Evolutionary conservation across 148 eudicot species (phyloP), one percentile per base, ranked within the genome.

Genomic region (Diospyros kaki): DNA sequence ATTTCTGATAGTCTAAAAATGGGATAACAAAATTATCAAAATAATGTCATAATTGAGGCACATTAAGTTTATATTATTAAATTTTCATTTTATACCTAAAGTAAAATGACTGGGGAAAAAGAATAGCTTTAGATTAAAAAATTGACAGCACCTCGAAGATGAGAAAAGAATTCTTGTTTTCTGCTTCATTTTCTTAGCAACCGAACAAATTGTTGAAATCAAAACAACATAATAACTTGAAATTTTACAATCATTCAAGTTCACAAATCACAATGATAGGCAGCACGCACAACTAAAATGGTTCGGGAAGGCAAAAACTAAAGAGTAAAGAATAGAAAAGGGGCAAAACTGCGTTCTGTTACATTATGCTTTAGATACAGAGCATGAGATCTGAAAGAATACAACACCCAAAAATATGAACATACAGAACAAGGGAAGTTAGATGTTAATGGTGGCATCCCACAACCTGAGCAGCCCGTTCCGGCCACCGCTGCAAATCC

Each of bases 391-490:
- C 9, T 8, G 40, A 52, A 53, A 65, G 15, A n/a, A 59, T 60
- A 66, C 72, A 66, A 40, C 14, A 15, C n/a, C 73, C 58, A 74
- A 52, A 63, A 79, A n/a, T 51, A 18, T 3, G 52, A 6, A 78
- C 45, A 69, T 73, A 79, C 9, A 18, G 63, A 54, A 75, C 56
- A 50, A 55, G 70, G 53, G 53, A 58, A 73, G 71, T 52, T 81
- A 95, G 51, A 95, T 92, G 72, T 92, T 92, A 71, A 92, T 92
- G 72, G 98, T 95, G 43, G 96, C 98, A 80, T 95, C 98, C 98
- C 98, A 95, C 56, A 95, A 76, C 79, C 98, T 82, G 65, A 95
- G 91, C 76, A 88, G 60, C 69, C 98, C 98, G 79, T 95, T 92
- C 8, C 98, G 90, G 9, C 98, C 98, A 64, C 98, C 98, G 18